Evolutionary conservation across 2,329 filamentous ascomycete species (phyloP), one percentile per base, ranked within the genome.

Genomic region (Stachybotrys chlorohalonatus): DNA sequence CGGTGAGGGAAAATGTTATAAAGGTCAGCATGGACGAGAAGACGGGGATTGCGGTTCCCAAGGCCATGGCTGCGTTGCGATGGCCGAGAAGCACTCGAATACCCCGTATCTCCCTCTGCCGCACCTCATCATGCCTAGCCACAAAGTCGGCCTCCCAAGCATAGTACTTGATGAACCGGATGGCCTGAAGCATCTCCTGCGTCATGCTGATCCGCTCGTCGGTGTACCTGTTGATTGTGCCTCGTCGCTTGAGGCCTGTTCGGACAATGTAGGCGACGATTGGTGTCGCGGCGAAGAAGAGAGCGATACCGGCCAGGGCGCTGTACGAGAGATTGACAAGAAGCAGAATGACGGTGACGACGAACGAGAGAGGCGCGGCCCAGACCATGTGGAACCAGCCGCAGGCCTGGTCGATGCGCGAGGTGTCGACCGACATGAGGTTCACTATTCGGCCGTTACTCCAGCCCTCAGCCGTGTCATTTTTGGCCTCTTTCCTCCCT

Each of bases 151-250:
- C 68, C 65, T 90, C 86, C 6, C 87, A 70, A 1, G 85, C 86
- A 0, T 84, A 85, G 63, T 89, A 88, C 63, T 90, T 90, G 69
- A 90, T 87, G 66, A 89, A 86, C 2, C 85, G 79, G 53, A 90
- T 89, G 11, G 86, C 85, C 62, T 86, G 82, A 1, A 90, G 70
- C 1, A 83, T 84, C 66, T 90, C 86, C 6, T 31, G 49, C 24
- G 24, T 36, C n/a, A 50, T 24, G n/a, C 11, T 42, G 16, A 56
- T 48, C 5, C 54, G 48, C 32, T 52, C 47, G 6, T 53, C 54
- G 1, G 52, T 56, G 11, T 51, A 47, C n/a, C 47, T 53, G 15
- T 49, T 54, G 15, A 53, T 49, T 17, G 51, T 49, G 24, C 36
- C 48, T 17, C 54, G 54, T 5, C 54, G 17, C 11, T 8, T 32